A percentile compares a stretch with the other conserved stretches of the same genome.
Evolutionary conservation across 352 stramenopile genomes (phyloP).

Genomic region (Globisporangium polare): DNA sequence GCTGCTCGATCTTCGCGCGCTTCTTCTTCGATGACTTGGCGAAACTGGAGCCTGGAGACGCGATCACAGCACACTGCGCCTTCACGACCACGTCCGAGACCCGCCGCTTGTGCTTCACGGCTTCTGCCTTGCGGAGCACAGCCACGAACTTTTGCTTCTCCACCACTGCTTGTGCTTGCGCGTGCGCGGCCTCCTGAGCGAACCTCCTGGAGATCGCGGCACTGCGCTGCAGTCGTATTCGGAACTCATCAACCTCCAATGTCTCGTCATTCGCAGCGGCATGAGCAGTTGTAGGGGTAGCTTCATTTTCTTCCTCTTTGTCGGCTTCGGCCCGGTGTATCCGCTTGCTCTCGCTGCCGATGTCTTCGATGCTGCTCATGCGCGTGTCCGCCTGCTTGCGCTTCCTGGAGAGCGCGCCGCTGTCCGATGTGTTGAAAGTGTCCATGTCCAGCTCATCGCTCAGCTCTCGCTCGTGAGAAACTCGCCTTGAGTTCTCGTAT

Average conservation of each 20-base stretch:
- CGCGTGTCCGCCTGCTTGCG: constrained; percentile 12
- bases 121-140: constrained; percentile 31
- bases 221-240: constrained; percentile 62
- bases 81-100: constrained; percentile 55
- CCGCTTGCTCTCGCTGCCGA: constrained; percentile 15
- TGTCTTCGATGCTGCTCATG: constrained; percentile 19
- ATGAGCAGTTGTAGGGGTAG: not conserved
- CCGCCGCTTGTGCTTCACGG: constrained; percentile 56
- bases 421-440: not conserved
- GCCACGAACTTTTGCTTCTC: constrained; percentile 49
- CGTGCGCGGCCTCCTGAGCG: constrained; percentile 29
- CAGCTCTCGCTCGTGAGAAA: constrained; percentile 1
- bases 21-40: constrained; percentile 32
- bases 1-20: constrained; percentile 38
- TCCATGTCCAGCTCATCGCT: constrained; percentile 2
- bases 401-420: constrained; percentile 1
- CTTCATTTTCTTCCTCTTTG: constrained; percentile 7
- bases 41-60: constrained; percentile 24
- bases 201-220: constrained; percentile 39
- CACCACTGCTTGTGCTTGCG: constrained; percentile 26
- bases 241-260: constrained; percentile 45
- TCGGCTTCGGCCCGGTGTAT: constrained; percentile 13
- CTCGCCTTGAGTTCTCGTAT: not conserved
- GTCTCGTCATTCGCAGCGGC: not conserved
- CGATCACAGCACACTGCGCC: constrained; percentile 54